Conservation (phyloP, 768 basidiomycete species). For the Termitomyces sp. region DNA sequence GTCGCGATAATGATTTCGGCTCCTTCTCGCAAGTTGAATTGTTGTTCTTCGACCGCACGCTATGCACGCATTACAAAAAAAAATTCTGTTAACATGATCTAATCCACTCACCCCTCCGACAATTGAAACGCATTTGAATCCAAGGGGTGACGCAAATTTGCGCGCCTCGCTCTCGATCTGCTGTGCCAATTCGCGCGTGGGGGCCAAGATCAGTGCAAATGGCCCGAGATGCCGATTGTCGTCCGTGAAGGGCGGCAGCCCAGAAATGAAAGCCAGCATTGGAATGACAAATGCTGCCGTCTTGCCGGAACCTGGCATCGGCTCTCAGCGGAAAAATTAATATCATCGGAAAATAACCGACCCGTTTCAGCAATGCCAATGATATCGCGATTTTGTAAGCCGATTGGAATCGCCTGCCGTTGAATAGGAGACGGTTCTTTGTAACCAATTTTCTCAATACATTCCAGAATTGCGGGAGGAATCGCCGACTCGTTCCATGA, state of each 20-base stretch:
- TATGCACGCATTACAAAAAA: too few species aligned
- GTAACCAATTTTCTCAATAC: constrained; percentile 92
- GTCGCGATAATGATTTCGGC: constrained; percentile 99
- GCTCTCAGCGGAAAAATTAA: constrained; percentile 2
- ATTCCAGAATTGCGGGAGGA: constrained; percentile 70
- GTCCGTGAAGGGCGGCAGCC: constrained; percentile 81
- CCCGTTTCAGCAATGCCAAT: constrained; percentile 99
- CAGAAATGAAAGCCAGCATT: constrained; percentile 92
- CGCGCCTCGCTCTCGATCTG: constrained; percentile 93
- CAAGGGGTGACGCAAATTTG: constrained; percentile 88
- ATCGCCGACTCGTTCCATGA: constrained; percentile 90
- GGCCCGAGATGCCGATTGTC: constrained; percentile 94
- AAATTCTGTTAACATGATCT: too few species aligned
- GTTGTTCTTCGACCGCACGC: constrained; percentile 95
- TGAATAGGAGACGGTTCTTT: constrained; percentile 97
- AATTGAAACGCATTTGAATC: constrained; percentile 94
- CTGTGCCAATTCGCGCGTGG: constrained; percentile 97
- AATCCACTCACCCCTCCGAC: constrained; percentile 81
- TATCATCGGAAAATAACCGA: constrained; percentile 22
- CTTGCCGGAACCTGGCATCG: constrained; percentile 84
- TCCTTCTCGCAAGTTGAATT: constrained; percentile 95
- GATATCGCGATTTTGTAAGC: constrained; percentile 92
- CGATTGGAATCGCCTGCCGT: constrained; percentile 98
- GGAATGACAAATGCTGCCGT: constrained; percentile 98
- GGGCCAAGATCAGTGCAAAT: constrained; percentile 88